A percentile compares a stretch with the other conserved stretches of the same genome.
Evolutionary conservation across 1,284 basidiomycete species (phyloP).

Genomic region (Psilocybe mexicana): DNA sequence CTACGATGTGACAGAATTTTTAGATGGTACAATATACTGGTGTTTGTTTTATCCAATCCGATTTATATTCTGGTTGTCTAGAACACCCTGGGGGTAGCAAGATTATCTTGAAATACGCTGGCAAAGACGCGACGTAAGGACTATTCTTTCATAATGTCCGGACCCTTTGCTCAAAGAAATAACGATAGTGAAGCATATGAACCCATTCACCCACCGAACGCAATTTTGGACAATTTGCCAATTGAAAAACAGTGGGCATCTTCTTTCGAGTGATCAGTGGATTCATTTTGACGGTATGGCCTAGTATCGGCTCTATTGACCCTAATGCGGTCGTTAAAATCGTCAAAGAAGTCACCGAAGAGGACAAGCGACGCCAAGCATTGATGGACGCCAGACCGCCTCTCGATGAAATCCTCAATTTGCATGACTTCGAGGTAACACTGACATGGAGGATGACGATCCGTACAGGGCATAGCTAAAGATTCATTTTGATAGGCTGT

Average conservation of each 20-base stretch:
- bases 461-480: constrained; percentile 1
- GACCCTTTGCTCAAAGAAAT: not conserved
- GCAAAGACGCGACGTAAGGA: constrained; percentile 39
- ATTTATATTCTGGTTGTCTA: constrained; percentile 2
- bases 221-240: constrained; percentile 80
- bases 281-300: not conserved
- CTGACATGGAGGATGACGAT: not conserved
- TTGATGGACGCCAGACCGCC: constrained; percentile 60
- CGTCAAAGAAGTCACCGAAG: constrained; percentile 53
- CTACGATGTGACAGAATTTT: constrained; percentile 35
- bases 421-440: constrained; percentile 87
- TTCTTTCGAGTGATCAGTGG: not conserved
- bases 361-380: constrained; percentile 58
- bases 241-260: constrained; percentile 64
- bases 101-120: constrained; percentile 45
- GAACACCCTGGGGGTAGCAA: constrained; percentile 31
- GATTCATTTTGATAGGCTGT: constrained; percentile 50
- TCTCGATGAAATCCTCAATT: constrained; percentile 76
- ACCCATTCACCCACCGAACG: constrained; percentile 85
- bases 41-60: not conserved
- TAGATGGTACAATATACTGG: constrained; percentile 27
- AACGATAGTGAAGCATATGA: constrained; percentile 70
- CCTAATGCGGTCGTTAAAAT: constrained; percentile 59
- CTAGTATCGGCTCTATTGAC: constrained; percentile 70
- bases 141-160: not conserved